These are phyloP conservation scores for Plectosphaerella cucumerina DNA, from an alignment of 2,329 filamentous ascomycete genomes.

Conservation along the genomic window DNA sequence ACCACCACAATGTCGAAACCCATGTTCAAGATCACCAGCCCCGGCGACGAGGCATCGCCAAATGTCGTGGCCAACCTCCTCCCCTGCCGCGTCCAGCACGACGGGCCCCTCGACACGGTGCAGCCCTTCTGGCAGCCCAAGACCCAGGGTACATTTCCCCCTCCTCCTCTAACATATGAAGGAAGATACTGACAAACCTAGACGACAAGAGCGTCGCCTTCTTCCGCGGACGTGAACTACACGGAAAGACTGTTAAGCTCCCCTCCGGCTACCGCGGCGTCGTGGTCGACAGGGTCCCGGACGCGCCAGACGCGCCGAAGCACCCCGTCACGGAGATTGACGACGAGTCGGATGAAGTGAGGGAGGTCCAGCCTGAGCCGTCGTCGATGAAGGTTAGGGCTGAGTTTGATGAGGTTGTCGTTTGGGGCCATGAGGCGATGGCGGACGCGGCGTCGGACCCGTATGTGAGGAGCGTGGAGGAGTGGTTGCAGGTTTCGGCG, in stretches of 20 bases:
- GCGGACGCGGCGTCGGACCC: slow-evolving; percentile 60
- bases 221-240: slow-evolving; percentile 76
- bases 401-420: slow-evolving; percentile 67
- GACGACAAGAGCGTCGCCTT: slow-evolving; percentile 56
- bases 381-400: slow-evolving; percentile 57
- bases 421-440: slow-evolving; percentile 78
- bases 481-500: slow-evolving; percentile 75
- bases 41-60: slow-evolving; percentile 9
- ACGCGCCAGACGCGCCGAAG: slow-evolving; percentile 23
- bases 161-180: background rate
- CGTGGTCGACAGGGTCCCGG: slow-evolving; percentile 44
- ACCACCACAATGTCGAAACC: slow-evolving; percentile 31
- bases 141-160: slow-evolving; percentile 34
- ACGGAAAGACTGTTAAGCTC: slow-evolving; percentile 61
- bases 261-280: slow-evolving; percentile 69
- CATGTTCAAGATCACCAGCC: slow-evolving; percentile 34
- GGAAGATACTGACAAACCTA: slow-evolving; percentile 19
- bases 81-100: slow-evolving; percentile 75
- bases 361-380: background rate
- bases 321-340: slow-evolving; percentile 16
- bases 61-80: slow-evolving; percentile 65
- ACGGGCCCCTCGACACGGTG: slow-evolving; percentile 63
- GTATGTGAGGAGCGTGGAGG: slow-evolving; percentile 70
- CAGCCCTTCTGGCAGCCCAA: slow-evolving; percentile 68
- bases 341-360: slow-evolving; percentile 25